phyloP scores from a whole-genome alignment of 495 filamentous ascomycete genomes.

The Talaromyces proteolyticus region DNA sequence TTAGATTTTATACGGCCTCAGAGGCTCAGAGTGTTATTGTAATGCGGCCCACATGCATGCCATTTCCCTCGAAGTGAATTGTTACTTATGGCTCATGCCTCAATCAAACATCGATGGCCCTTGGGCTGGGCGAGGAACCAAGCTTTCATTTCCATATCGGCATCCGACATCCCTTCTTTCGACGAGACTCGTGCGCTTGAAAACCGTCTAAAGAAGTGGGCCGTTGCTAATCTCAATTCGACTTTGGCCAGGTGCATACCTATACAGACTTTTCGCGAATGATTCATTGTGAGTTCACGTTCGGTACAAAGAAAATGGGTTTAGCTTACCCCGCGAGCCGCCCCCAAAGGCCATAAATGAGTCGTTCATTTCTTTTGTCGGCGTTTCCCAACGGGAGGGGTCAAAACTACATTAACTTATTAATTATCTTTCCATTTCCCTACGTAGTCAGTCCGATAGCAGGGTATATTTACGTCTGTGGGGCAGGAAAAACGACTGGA shows the following conservation, averaged over 20 bases:
- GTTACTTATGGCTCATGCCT: conserved; percentile 9
- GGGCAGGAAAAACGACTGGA: conserved; percentile 12
- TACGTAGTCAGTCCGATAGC: no score
- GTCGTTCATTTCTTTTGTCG: neutral
- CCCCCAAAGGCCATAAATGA: conserved; percentile 14
- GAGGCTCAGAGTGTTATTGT: no score
- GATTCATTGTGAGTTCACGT: neutral
- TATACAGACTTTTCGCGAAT: conserved; percentile 3
- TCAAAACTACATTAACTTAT: neutral
- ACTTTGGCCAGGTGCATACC: conserved; percentile 16
- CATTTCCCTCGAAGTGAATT: no score
- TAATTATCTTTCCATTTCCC: neutral
- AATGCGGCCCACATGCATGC: no score
- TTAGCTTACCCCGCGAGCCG: conserved; percentile 6
- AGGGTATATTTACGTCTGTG: conserved; percentile 16
- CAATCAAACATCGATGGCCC: conserved; percentile 39
- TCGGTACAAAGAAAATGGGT: neutral
- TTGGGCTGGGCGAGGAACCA: conserved; percentile 40
- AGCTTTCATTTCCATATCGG: conserved; percentile 37
- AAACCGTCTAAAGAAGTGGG: conserved; percentile 1
- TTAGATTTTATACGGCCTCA: no score
- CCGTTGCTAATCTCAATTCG: conserved; percentile 13
- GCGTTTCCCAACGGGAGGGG: neutral
- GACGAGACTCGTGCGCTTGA: neutral
- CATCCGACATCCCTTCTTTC: conserved; percentile 10